A percentile compares a stretch with the other conserved stretches of the same genome.
phyloP scores from a whole-genome alignment of 2,329 filamentous ascomycete species.

The Xylariomycetidae sp. region DNA sequence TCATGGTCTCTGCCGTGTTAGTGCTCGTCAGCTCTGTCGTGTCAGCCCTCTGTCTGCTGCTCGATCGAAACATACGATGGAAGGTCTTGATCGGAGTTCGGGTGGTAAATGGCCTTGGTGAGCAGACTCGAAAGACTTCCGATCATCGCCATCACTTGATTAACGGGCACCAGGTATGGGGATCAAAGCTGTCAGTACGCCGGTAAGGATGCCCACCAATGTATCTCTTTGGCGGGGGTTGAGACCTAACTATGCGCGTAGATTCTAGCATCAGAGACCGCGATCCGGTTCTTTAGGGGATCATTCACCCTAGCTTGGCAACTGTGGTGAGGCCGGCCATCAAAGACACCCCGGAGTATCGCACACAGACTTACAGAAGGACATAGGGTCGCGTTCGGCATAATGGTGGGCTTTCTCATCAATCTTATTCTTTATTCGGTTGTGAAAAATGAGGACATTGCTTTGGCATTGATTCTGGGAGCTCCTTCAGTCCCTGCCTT shows the following conservation, averaged over 20 bases:
- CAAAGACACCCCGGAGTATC: no score
- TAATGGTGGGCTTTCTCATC: constrained; percentile 19
- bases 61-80: no score
- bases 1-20: constrained; percentile 33
- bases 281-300: constrained; percentile 43
- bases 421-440: constrained; percentile 32
- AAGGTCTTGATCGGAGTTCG: constrained; percentile 29
- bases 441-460: constrained; percentile 10
- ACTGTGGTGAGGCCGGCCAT: constrained; percentile 25
- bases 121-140: constrained; percentile 7
- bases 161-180: constrained; percentile 34
- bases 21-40: constrained; percentile 35
- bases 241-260: no score
- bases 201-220: no score
- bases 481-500: constrained; percentile 31
- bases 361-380: no score
- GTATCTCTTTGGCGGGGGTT: no score
- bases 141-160: not conserved
- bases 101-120: constrained; percentile 35
- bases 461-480: constrained; percentile 28
- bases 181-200: constrained; percentile 43
- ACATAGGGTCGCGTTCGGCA: constrained; percentile 23
- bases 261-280: constrained; percentile 43
- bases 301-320: constrained; percentile 45
- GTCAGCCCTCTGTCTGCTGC: constrained; percentile 26